Percentiles rank a stretch among this genome's conserved stretches.
Conservation (phyloP, 2,329 filamentous ascomycete species). For the Penicillium sp. region DNA sequence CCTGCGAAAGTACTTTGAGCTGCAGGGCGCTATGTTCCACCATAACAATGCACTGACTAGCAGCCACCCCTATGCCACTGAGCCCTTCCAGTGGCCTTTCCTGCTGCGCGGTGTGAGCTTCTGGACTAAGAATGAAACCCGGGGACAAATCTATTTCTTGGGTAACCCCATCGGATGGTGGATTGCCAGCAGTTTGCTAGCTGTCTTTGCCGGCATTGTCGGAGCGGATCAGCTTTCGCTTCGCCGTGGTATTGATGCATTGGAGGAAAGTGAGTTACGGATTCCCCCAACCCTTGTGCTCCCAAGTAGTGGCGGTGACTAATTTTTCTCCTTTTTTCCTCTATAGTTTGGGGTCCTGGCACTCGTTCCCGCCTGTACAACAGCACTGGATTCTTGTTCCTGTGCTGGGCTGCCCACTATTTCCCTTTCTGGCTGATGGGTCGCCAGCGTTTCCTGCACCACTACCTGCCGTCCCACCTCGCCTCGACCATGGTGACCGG, state of each 20-base stretch:
- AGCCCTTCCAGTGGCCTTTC: conserved; percentile 97
- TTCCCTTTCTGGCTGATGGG: conserved; percentile 98
- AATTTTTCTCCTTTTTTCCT: conserved; percentile 3
- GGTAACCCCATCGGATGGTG: conserved; percentile 98
- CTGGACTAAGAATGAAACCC: conserved; percentile 95
- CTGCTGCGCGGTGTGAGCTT: conserved; percentile 95
- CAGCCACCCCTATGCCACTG: conserved; percentile 92
- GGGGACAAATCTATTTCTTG: conserved; percentile 97
- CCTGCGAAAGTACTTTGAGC: conserved; percentile 90
- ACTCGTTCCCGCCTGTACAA: conserved; percentile 95
- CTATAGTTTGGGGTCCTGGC: conserved; percentile 56
- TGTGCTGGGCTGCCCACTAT: conserved; percentile 96
- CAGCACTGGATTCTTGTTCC: conserved; percentile 98
- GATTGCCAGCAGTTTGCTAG: conserved; percentile 87
- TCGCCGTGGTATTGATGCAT: conserved; percentile 85
- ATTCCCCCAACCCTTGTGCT: background rate
- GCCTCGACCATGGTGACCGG: conserved; percentile 88
- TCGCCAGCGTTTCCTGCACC: conserved; percentile 94
- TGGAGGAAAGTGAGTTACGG: conserved; percentile 79
- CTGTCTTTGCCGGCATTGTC: conserved; percentile 89
- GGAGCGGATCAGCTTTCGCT: conserved; percentile 91
- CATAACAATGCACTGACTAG: conserved; percentile 98
- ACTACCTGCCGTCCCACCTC: conserved; percentile 93
- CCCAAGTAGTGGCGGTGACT: background rate
- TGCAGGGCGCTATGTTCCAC: conserved; percentile 98